Percentiles rank a stretch among this genome's conserved stretches.
Conservation (phyloP, 169 alveolate genomes). For the Eimeria brunetti region DNA sequence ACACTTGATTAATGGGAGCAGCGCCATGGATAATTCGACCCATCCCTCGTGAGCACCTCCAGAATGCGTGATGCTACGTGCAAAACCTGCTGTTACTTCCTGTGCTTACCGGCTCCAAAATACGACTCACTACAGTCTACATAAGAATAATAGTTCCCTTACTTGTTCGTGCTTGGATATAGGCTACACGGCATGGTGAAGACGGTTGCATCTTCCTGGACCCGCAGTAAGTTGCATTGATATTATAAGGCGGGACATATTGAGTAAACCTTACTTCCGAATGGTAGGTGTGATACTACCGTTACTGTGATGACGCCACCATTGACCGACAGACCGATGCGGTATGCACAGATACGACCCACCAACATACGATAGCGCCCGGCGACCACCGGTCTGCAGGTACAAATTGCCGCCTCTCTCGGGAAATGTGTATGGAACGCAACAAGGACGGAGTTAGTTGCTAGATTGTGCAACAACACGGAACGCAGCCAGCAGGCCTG, state of each 20-base stretch:
- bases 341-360: not conserved
- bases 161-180: not conserved
- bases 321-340: not conserved
- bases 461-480: not conserved
- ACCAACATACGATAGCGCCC: no score
- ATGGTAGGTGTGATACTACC: not conserved
- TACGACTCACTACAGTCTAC: not conserved
- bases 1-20: no score
- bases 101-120: not conserved
- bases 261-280: not conserved
- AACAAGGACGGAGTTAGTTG: not conserved
- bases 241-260: no score
- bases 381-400: not conserved
- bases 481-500: not conserved
- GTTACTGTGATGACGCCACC: not conserved
- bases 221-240: not conserved
- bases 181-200: not conserved
- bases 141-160: no score
- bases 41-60: no score
- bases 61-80: no score
- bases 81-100: not conserved
- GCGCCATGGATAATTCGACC: no score
- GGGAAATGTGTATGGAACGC: not conserved
- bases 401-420: not conserved
- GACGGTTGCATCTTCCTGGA: not conserved